Evolutionary conservation across 371 early-diverging fungal species (phyloP).

Genomic region (Mortierella sp.): DNA sequence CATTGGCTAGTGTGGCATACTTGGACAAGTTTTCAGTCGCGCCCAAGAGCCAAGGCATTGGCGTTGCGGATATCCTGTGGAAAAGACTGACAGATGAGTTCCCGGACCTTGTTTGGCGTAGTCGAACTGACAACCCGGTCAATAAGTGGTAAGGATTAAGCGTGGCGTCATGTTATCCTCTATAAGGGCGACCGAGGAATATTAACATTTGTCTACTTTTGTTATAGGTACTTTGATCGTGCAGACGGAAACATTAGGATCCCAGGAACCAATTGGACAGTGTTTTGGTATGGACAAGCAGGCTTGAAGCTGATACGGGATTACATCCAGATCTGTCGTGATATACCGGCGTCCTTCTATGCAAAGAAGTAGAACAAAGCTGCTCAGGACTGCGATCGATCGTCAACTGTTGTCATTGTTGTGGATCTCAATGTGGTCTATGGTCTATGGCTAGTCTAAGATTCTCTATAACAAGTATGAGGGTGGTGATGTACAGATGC

Average conservation of each 20-base stretch:
- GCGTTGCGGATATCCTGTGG: constrained; percentile 95
- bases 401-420: too few relatives aligned
- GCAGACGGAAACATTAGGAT: constrained; percentile 76
- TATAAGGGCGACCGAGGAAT: too few relatives aligned
- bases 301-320: constrained; percentile 56
- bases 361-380: background rate
- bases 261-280: constrained; percentile 75
- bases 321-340: constrained; percentile 56
- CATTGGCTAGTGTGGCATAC: constrained; percentile 60
- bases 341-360: constrained; percentile 59
- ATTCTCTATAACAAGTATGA: background rate
- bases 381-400: too few relatives aligned
- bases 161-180: too few relatives aligned
- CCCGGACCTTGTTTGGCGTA: constrained; percentile 87
- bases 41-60: constrained; percentile 90
- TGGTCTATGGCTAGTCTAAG: background rate
- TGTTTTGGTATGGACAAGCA: constrained; percentile 79
- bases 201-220: background rate
- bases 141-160: constrained; percentile 84
- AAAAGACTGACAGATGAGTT: constrained; percentile 75
- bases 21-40: constrained; percentile 94
- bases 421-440: background rate
- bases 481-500: background rate
- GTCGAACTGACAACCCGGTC: constrained; percentile 88
- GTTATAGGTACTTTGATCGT: constrained; percentile 85